These are phyloP conservation scores for Raffaelea ambrosiae DNA, from an alignment of 2,329 filamentous ascomycete species.

Conservation along the genomic window DNA sequence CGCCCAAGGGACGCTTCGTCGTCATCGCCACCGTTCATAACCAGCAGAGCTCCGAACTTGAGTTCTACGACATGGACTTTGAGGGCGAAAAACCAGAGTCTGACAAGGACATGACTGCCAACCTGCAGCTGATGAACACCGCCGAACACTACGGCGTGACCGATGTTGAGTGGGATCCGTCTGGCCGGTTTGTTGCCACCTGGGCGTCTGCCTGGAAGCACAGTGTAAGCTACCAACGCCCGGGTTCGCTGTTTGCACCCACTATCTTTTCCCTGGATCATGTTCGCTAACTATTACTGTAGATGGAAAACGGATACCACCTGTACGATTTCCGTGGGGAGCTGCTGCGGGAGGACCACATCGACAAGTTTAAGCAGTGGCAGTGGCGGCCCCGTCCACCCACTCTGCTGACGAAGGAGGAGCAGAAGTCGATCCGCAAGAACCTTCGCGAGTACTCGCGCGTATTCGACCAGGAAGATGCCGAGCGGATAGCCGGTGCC, in stretches of 20 bases:
- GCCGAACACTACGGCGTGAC: constrained; percentile 96
- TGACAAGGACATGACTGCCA: constrained; percentile 90
- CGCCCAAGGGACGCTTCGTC: constrained; percentile 88
- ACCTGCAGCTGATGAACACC: constrained; percentile 88
- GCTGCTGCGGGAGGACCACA: constrained; percentile 77
- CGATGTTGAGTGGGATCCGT: constrained; percentile 96
- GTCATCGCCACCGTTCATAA: constrained; percentile 89
- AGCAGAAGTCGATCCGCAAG: constrained; percentile 97
- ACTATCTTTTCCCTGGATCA: not conserved
- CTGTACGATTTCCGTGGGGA: constrained; percentile 94
- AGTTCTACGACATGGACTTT: constrained; percentile 97
- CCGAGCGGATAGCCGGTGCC: constrained; percentile 84
- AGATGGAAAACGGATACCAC: constrained; percentile 99
- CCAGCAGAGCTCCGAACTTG: constrained; percentile 86
- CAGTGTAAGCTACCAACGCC: constrained; percentile 62
- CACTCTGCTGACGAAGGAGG: constrained; percentile 89
- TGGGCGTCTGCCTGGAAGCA: constrained; percentile 96
- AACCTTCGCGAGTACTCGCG: constrained; percentile 96
- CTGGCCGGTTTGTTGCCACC: constrained; percentile 86
- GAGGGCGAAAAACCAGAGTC: constrained; percentile 91
- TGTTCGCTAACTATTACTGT: constrained; percentile 11
- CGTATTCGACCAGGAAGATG: constrained; percentile 90
- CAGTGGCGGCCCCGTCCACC: constrained; percentile 86
- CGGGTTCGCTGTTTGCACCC: not conserved
- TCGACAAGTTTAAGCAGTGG: constrained; percentile 98